These are phyloP conservation scores for Russula compacta DNA, from an alignment of 768 basidiomycete genomes.

Conservation along the genomic window DNA sequence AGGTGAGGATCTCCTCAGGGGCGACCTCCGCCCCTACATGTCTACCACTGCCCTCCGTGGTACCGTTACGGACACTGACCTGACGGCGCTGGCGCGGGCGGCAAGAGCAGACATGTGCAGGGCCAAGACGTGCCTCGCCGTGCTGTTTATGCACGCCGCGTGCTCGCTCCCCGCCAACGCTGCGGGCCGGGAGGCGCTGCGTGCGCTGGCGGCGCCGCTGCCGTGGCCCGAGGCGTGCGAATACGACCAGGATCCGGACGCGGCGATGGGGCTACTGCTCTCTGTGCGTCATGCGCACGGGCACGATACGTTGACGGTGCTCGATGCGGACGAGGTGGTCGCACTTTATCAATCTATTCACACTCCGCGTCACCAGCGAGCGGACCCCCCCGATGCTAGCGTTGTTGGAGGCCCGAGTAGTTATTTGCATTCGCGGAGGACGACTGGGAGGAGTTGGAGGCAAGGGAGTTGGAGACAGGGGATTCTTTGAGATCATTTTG, in stretches of 20 bases:
- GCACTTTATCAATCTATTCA: constrained; percentile 1
- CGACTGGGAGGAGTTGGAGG: neutral
- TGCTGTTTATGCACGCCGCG: constrained; percentile 11
- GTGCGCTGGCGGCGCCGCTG: neutral
- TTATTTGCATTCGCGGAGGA: neutral
- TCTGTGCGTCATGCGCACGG: neutral
- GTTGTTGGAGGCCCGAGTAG: neutral
- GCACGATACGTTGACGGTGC: neutral
- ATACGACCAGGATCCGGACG: neutral
- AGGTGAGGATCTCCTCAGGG: neutral
- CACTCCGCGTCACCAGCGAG: neutral
- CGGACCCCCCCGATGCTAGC: neutral
- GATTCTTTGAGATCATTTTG: neutral
- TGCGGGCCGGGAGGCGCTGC: neutral
- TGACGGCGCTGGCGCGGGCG: neutral
- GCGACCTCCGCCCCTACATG: neutral
- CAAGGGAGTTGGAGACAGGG: neutral
- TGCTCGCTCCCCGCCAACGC: constrained; percentile 1
- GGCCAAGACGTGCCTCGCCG: constrained; percentile 8
- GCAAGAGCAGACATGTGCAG: neutral
- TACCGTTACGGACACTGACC: neutral
- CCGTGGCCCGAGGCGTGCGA: neutral
- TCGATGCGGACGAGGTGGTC: neutral
- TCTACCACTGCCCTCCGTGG: neutral
- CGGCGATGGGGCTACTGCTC: neutral